Evolutionary conservation across 2,329 filamentous ascomycete genomes (phyloP).

Genomic region (Nothomitra cinnamomea): DNA sequence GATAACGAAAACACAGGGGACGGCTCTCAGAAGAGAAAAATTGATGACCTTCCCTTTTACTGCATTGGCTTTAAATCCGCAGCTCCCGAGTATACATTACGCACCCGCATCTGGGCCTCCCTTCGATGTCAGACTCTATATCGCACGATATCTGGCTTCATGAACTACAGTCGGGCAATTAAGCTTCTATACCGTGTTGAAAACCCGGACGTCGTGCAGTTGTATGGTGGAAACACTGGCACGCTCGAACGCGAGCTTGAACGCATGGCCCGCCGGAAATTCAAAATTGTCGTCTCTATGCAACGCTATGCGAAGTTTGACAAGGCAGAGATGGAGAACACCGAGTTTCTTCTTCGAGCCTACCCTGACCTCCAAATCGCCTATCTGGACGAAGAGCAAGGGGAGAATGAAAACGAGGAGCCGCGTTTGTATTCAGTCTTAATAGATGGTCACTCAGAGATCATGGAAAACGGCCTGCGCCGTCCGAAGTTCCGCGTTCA

Average conservation of each 20-base stretch:
- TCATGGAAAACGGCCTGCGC: conserved; percentile 95
- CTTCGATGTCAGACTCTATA: conserved; percentile 95
- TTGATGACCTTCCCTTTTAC: conserved; percentile 97
- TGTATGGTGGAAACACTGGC: conserved; percentile 98
- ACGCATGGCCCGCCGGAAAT: conserved; percentile 96
- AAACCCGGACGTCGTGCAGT: conserved; percentile 97
- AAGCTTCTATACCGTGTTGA: conserved; percentile 97
- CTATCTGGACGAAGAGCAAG: conserved; percentile 93
- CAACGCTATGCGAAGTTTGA: conserved; percentile 98
- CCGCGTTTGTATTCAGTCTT: conserved; percentile 88
- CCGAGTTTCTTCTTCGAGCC: conserved; percentile 89
- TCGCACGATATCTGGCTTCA: conserved; percentile 95
- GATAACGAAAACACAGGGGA: conserved; percentile 85
- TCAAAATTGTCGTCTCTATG: conserved; percentile 97
- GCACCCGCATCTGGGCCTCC: conserved; percentile 96
- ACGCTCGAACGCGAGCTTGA: conserved; percentile 95
- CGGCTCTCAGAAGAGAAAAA: conserved; percentile 95
- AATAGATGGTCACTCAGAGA: conserved; percentile 91
- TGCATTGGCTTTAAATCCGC: conserved; percentile 99
- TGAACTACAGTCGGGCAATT: conserved; percentile 99
- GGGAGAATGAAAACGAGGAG: conserved; percentile 81
- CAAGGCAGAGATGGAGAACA: conserved; percentile 98
- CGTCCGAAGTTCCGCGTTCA: conserved; percentile 95
- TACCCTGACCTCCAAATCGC: conserved; percentile 97
- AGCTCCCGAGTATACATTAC: conserved; percentile 91